A percentile compares a stretch with the other conserved stretches of the same genome.
Evolutionary conservation across 768 basidiomycete species (phyloP).

Genomic region (Calocybe indica): DNA sequence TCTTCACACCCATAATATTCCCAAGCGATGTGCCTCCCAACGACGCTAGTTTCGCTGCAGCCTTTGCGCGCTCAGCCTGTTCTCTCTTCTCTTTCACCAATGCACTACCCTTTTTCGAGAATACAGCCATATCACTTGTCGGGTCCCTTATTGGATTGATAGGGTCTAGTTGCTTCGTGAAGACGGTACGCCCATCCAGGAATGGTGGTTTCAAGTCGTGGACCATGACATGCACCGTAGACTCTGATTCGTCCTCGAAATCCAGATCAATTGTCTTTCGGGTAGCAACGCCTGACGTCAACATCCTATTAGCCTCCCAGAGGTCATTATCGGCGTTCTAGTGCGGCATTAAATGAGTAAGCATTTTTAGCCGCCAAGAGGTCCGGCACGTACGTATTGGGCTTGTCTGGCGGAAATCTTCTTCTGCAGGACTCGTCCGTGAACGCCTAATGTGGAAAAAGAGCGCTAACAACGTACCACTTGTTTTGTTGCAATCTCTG

Average conservation of each 20-base stretch:
- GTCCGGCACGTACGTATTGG: constrained; percentile 69
- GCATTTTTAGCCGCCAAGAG: background rate
- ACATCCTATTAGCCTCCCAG: constrained; percentile 98
- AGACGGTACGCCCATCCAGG: constrained; percentile 92
- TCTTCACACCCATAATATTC: constrained; percentile 96
- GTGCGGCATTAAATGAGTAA: background rate
- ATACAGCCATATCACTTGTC: constrained; percentile 92
- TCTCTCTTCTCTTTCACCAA: constrained; percentile 95
- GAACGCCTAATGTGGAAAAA: background rate
- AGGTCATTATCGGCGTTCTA: constrained; percentile 97
- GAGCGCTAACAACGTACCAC: constrained; percentile 38
- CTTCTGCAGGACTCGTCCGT: constrained; percentile 41
- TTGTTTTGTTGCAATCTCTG: constrained; percentile 72
- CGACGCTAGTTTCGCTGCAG: constrained; percentile 90
- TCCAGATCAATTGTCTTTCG: constrained; percentile 85
- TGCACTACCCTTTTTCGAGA: constrained; percentile 94
- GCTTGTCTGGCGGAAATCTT: constrained; percentile 92
- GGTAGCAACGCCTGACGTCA: constrained; percentile 90
- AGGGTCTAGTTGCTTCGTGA: constrained; percentile 94
- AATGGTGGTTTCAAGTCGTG: constrained; percentile 98
- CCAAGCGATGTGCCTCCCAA: constrained; percentile 92
- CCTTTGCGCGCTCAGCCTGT: constrained; percentile 93
- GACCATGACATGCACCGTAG: constrained; percentile 95
- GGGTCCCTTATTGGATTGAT: constrained; percentile 94
- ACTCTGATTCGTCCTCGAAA: constrained; percentile 94